These are phyloP conservation scores for Catunica adiposa DNA, from an alignment of 2,329 filamentous ascomycete genomes.

Conservation along the genomic window DNA sequence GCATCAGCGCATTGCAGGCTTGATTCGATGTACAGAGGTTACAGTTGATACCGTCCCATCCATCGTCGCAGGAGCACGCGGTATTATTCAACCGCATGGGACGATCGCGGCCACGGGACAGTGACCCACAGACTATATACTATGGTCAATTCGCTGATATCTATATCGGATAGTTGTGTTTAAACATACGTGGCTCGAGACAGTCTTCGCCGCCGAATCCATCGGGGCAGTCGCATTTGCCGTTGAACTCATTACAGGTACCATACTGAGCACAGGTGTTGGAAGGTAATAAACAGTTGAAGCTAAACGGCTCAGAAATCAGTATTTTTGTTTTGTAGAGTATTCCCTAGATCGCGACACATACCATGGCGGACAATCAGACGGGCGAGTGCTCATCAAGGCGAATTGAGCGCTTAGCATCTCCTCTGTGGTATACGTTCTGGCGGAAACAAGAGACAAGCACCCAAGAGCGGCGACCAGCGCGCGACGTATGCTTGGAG, in stretches of 20 bases:
- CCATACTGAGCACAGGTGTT: slow-evolving; percentile 86
- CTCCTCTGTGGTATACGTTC: slow-evolving; percentile 45
- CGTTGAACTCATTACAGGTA: slow-evolving; percentile 73
- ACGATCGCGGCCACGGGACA: slow-evolving; percentile 65
- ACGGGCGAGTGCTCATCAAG: slow-evolving; percentile 55
- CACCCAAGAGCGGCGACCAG: slow-evolving; percentile 1
- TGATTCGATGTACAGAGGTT: slow-evolving; percentile 77
- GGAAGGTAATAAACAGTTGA: slow-evolving; percentile 91
- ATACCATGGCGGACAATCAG: slow-evolving; percentile 64
- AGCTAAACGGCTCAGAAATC: slow-evolving; percentile 38
- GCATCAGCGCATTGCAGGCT: slow-evolving; percentile 79
- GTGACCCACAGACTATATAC: slow-evolving; percentile 59
- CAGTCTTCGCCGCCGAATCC: slow-evolving; percentile 94
- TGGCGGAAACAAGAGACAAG: slow-evolving; percentile 16
- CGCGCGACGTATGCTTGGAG: neutral
- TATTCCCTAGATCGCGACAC: slow-evolving; percentile 21
- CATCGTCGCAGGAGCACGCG: slow-evolving; percentile 72
- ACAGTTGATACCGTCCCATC: slow-evolving; percentile 95
- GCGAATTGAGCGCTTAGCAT: slow-evolving; percentile 50
- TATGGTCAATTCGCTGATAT: neutral
- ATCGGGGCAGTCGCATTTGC: slow-evolving; percentile 79
- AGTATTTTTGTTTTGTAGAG: neutral
- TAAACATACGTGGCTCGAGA: slow-evolving; percentile 50
- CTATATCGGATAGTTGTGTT: neutral
- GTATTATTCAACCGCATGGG: slow-evolving; percentile 49